Base-by-base conservation (phyloP, 1,284 basidiomycete species). In the Leccinum pachyderme region DNA sequence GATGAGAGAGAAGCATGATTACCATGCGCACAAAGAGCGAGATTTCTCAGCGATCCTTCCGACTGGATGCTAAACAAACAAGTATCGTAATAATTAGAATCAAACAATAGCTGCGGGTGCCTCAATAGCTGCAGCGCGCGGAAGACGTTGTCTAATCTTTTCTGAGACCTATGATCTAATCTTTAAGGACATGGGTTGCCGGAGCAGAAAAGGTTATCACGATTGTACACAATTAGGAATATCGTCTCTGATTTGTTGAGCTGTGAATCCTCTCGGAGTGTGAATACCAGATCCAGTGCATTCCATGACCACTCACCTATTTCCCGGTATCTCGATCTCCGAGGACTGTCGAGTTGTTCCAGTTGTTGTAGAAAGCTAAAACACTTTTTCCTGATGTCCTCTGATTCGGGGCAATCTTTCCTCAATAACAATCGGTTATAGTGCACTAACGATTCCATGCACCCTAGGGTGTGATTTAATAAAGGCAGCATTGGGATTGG, bases 401-500 rank as follows among this genome's bases (percentile, higher is more conserved):
- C 61, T 6, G 69, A 68, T 52, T 80, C 73, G 2, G 68, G 62
- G 8, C 67, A 55, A 55, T 77, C 63, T 50, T 81, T 75, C 50
- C 75, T 73, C 51, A 89, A 59, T 28, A 89, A 67, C 35, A 89
- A 68, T 41, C 73, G 77, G 65, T 87, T 87, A 72, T 95, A 95
- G 63, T 91, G 82, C 1, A 93, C 85, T n/a, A 96, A 79, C 0
- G 91, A 91, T 62, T 95, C 93, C 79, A 97, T 86, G 67, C 92
- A 95, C 94, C 93, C 93, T 96, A 63, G 29, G 22, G 54, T 5
- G 24, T 35, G 50, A 39, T 49, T 45, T 12, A 12, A 39, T 7
- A 44, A n/a, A 7, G 25, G 51, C 27, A 13, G 37, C 54, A 51
- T 52, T 43, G 32, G 48, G 53, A 39, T 33, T 11, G 24, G 29